Conservation (phyloP, 2,329 filamentous ascomycete genomes). For the Colletotrichum musicola region DNA sequence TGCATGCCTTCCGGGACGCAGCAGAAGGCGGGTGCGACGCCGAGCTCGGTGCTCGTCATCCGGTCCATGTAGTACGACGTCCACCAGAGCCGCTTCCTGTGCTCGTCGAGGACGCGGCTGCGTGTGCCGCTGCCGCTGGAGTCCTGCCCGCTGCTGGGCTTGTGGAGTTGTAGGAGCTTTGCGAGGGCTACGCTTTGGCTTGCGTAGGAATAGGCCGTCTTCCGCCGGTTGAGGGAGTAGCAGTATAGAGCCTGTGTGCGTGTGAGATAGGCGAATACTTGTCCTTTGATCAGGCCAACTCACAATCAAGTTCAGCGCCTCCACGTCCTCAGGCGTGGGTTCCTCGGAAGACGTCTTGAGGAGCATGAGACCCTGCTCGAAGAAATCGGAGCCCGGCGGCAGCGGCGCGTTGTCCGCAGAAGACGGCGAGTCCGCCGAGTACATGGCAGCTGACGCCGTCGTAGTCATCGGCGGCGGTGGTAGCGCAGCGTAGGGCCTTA, state of each 20-base stretch:
- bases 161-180: constrained; percentile 29
- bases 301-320: constrained; percentile 29
- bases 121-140: not conserved
- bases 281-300: rapidly evolving
- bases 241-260: constrained; percentile 33
- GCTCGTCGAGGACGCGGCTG: constrained; percentile 20
- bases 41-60: constrained; percentile 35
- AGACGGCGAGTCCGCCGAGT: not conserved
- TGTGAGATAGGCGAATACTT: too few species aligned
- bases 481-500: not conserved
- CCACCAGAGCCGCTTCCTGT: constrained; percentile 36
- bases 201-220: constrained; percentile 37
- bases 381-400: constrained; percentile 37
- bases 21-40: constrained; percentile 18
- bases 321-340: constrained; percentile 26
- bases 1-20: constrained; percentile 21
- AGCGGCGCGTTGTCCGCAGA: not conserved
- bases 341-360: constrained; percentile 36
- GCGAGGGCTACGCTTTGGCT: constrained; percentile 35
- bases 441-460: not conserved
- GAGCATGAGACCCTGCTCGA: constrained; percentile 38
- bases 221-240: constrained; percentile 38
- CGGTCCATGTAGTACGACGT: constrained; percentile 38
- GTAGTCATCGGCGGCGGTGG: not conserved
- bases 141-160: not conserved